These are phyloP conservation scores for Aciculoconidium aculeatum DNA, from an alignment of 805 yeast genomes.

Conservation along the genomic window DNA sequence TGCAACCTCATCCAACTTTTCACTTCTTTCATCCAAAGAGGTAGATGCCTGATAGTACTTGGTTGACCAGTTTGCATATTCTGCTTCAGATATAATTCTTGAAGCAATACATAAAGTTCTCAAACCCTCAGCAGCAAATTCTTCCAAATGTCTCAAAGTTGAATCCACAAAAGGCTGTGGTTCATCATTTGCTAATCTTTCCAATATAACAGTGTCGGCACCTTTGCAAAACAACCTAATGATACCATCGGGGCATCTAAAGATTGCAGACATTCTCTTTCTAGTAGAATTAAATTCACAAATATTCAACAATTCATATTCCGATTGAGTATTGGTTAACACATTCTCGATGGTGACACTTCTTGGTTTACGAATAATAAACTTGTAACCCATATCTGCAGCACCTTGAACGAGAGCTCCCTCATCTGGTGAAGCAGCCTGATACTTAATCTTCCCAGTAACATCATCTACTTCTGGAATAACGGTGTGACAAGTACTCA, in stretches of 20 bases:
- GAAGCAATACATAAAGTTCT: slow-evolving; percentile 91
- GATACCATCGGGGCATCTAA: slow-evolving; percentile 89
- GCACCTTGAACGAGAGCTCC: slow-evolving; percentile 98
- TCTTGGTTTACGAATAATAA: slow-evolving; percentile 79
- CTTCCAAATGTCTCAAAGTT: slow-evolving; percentile 84
- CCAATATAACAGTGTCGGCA: slow-evolving; percentile 94
- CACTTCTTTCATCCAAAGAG: slow-evolving; percentile 66
- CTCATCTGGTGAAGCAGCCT: slow-evolving; percentile 99
- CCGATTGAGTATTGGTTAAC: slow-evolving; percentile 44
- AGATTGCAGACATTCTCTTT: slow-evolving; percentile 94
- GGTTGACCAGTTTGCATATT: slow-evolving; percentile 65
- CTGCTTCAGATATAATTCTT: slow-evolving; percentile 71
- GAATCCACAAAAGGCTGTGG: slow-evolving; percentile 75
- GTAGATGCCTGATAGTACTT: slow-evolving; percentile 77
- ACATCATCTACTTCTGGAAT: slow-evolving; percentile 76
- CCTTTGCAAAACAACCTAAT: slow-evolving; percentile 91
- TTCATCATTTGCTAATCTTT: slow-evolving; percentile 59
- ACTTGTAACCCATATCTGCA: slow-evolving; percentile 78
- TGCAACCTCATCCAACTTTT: slow-evolving; percentile 80
- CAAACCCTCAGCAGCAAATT: slow-evolving; percentile 93
- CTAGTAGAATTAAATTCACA: slow-evolving; percentile 98
- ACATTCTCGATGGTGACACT: slow-evolving; percentile 59
- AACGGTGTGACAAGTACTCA: slow-evolving; percentile 95
- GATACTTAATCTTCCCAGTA: slow-evolving; percentile 71
- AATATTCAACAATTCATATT: slow-evolving; percentile 75